A percentile compares a stretch with the other conserved stretches of the same genome.
phyloP scores from a whole-genome alignment of 2,329 filamentous ascomycete species.

The Laburnicola sp. region DNA sequence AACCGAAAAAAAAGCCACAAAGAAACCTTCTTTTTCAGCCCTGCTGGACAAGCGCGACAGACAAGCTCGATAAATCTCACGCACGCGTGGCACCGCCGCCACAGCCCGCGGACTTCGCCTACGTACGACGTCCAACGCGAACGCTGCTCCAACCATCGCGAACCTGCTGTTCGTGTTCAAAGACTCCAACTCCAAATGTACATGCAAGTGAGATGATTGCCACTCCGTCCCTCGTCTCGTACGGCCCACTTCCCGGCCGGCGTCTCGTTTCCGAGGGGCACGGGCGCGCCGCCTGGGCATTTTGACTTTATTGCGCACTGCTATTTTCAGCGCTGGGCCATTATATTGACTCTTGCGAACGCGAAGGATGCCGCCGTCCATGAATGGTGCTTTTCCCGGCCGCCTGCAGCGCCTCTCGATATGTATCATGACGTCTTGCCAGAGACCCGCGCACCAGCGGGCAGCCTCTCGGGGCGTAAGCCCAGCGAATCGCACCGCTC shows the following conservation, averaged over 20 bases:
- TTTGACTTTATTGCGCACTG: slow-evolving; percentile 4
- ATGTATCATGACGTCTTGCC: neutral
- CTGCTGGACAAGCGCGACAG: slow-evolving; percentile 11
- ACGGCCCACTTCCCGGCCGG: neutral
- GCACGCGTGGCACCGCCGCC: slow-evolving; percentile 7
- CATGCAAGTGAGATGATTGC: slow-evolving; percentile 15
- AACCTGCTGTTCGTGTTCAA: neutral
- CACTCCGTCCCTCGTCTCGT: slow-evolving; percentile 10
- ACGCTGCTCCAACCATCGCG: slow-evolving; percentile 1
- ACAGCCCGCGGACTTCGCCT: slow-evolving; percentile 11
- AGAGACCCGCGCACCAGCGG: too few species aligned
- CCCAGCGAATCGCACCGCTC: slow-evolving; percentile 5
- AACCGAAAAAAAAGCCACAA: slow-evolving; percentile 13
- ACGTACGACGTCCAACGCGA: slow-evolving; percentile 1
- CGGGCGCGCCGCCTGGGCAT: too few species aligned
- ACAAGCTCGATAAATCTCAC: slow-evolving; percentile 6
- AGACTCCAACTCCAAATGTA: neutral
- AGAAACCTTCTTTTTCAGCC: slow-evolving; percentile 25
- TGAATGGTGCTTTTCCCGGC: neutral
- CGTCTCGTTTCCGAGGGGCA: too few species aligned
- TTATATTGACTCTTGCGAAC: slow-evolving; percentile 1
- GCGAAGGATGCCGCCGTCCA: neutral
- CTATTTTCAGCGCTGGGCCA: slow-evolving; percentile 6
- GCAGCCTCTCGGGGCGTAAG: neutral
- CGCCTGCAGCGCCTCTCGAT: neutral